Evolutionary conservation across 2,329 filamentous ascomycete species (phyloP), one percentile per base, ranked within the genome.

Genomic region (Tricladium varicosporioides): DNA sequence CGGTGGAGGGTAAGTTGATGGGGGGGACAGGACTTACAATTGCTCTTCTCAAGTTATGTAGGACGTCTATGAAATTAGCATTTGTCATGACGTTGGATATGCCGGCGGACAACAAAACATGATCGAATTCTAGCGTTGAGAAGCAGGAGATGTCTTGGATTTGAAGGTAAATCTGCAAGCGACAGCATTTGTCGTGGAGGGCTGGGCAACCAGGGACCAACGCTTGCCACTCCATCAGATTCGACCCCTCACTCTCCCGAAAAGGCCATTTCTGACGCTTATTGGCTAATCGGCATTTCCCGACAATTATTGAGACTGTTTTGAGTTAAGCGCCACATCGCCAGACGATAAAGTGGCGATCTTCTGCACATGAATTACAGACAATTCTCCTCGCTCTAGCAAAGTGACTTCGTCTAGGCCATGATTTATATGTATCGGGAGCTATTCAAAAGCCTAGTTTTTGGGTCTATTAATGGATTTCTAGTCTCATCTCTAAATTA

Each of bases 21-120:
- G 36, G n/a, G 36, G 3, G 7, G 22, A 27, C 22, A 27, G 66
- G 7, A 63, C 55, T 33, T 22, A 51, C 48, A 13, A 51, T 16
- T n/a, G 36, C 48, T 51, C 48, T 51, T 43, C 15, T 36, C 10
- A 51, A 18, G 14, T 16, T n/a, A 51, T 51, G 13, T 13, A 51
- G 48, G 10, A 43, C 31, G 36, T 42, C 15, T 5, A 18, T 11
- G 32, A 51, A 3, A 15, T 11, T 42, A 22, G 45, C 19, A 27
- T 18, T 19, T 51, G 32, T 40, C 19, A 51, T 27, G 33, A 13
- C 49, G 46, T 51, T 18, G 49, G n/a, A 10, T 11, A 40, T 47
- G 49, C 18, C 22, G 33, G 19, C 9, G 43, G 43, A 14, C 32
- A 31, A 11, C 18, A 19, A 19, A 13, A 31, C 53, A 32, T 40